phyloP scores from a whole-genome alignment of 139 green algal genomes.

The Chlorella sp. region DNA sequence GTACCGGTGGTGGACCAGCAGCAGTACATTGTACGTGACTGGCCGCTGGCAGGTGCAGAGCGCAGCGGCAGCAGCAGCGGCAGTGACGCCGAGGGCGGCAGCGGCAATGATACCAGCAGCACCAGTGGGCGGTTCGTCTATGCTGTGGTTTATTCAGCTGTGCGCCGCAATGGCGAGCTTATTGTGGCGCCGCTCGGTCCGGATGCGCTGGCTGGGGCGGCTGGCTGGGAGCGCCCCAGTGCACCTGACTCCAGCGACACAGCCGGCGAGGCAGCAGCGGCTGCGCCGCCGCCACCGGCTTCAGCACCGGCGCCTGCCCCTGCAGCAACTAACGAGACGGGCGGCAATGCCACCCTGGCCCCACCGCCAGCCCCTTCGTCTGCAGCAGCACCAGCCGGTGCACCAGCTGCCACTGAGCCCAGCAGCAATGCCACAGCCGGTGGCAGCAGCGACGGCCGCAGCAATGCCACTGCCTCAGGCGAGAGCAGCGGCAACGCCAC shows the following conservation, averaged over 20 bases:
- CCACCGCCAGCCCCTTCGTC: background rate
- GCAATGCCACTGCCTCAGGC: background rate
- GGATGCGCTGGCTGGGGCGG: background rate
- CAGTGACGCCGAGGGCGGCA: background rate
- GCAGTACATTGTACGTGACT: background rate
- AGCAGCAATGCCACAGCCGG: background rate
- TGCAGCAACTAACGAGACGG: background rate
- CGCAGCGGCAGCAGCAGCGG: background rate
- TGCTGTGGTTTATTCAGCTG: background rate
- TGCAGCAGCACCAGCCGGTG: background rate
- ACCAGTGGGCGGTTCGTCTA: background rate
- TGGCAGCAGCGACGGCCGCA: background rate
- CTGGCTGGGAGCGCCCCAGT: background rate
- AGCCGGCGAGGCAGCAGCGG: no score
- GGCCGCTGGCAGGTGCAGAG: background rate
- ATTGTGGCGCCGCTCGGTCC: slow-evolving; percentile 9
- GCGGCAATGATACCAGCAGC: background rate
- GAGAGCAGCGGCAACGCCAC: background rate
- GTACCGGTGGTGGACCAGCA: slow-evolving; percentile 5
- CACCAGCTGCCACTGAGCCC: background rate
- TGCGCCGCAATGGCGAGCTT: slow-evolving; percentile 21
- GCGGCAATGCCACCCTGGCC: background rate
- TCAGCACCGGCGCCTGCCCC: background rate
- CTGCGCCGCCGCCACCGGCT: background rate
- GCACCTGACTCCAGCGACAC: no score